Evolutionary conservation across 257 asterid species (phyloP).

Genomic region (Schizonepeta tenuifolia): DNA sequence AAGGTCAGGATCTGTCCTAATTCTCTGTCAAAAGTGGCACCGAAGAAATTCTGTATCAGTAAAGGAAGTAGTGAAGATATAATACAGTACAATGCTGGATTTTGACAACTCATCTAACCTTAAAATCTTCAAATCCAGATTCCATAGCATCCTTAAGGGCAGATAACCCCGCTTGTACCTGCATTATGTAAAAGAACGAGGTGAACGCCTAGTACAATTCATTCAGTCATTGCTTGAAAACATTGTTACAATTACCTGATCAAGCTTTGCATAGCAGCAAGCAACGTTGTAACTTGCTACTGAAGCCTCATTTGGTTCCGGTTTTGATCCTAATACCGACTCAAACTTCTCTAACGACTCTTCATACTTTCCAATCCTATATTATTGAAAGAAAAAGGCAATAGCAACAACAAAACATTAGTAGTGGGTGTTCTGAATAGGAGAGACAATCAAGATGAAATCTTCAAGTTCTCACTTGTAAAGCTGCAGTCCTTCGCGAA

Average conservation of each 20-base stretch:
- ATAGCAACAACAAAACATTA: neutral
- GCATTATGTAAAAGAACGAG: conserved; percentile 19
- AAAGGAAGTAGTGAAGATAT: neutral
- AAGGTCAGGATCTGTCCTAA: conserved; percentile 87
- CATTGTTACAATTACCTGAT: conserved; percentile 53
- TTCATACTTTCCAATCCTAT: conserved; percentile 76
- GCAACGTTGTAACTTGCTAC: conserved; percentile 93
- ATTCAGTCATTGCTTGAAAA: neutral
- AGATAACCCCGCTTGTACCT: conserved; percentile 91
- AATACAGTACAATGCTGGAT: conserved; percentile 20
- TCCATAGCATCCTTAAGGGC: conserved; percentile 73
- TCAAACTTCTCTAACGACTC: conserved; percentile 86
- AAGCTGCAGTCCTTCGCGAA: conserved; percentile 80
- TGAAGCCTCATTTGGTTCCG: conserved; percentile 70
- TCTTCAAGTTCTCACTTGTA: conserved; percentile 59
- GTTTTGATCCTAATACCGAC: conserved; percentile 86
- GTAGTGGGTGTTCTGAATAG: neutral
- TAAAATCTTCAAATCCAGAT: conserved; percentile 72
- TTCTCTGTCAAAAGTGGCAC: conserved; percentile 56
- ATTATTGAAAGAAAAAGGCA: neutral
- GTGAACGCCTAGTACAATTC: neutral
- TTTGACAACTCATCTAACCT: conserved; percentile 40
- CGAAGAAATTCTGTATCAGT: neutral
- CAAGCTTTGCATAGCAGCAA: conserved; percentile 91
- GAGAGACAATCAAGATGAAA: conserved; percentile 12